These are phyloP conservation scores for Talaromyces sp. DNA, from an alignment of 2,329 filamentous ascomycete species.

Conservation along the genomic window DNA sequence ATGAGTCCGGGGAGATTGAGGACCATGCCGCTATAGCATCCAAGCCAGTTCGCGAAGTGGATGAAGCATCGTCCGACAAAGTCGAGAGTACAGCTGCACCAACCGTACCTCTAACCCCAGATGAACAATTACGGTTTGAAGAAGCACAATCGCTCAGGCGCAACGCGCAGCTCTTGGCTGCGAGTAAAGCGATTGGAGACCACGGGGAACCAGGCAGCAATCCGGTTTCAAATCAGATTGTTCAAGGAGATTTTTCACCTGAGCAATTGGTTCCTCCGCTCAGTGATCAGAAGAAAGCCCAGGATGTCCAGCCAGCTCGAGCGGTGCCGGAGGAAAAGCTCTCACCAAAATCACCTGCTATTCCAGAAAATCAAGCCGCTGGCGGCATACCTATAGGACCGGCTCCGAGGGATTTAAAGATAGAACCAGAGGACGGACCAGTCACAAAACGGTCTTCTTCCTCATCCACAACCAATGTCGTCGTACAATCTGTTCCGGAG, in stretches of 20 bases:
- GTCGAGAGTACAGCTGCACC: constrained; percentile 26
- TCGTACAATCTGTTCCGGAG: constrained; percentile 41
- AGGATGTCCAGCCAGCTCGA: constrained; percentile 18
- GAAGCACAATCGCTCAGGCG: constrained; percentile 48
- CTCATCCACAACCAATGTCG: constrained; percentile 19
- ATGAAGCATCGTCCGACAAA: constrained; percentile 26
- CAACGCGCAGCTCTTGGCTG: constrained; percentile 20
- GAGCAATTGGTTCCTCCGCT: constrained; percentile 13
- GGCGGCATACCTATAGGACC: not conserved
- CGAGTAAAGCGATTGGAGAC: constrained; percentile 25
- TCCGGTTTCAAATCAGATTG: constrained; percentile 27
- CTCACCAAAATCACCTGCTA: constrained; percentile 17
- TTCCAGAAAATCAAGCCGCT: constrained; percentile 16
- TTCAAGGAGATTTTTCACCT: constrained; percentile 24
- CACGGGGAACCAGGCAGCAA: constrained; percentile 11
- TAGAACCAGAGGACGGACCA: constrained; percentile 18
- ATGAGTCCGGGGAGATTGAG: constrained; percentile 54
- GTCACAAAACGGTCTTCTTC: constrained; percentile 25
- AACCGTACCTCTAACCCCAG: constrained; percentile 50
- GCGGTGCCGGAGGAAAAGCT: constrained; percentile 18
- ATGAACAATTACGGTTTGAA: constrained; percentile 57
- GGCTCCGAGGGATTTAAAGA: constrained; percentile 9
- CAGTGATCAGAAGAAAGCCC: constrained; percentile 23
- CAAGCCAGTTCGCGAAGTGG: constrained; percentile 18
- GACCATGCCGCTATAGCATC: constrained; percentile 37